Evolutionary conservation across 768 basidiomycete genomes (phyloP), one percentile per base, ranked within the genome.

Genomic region (Imleria badia): DNA sequence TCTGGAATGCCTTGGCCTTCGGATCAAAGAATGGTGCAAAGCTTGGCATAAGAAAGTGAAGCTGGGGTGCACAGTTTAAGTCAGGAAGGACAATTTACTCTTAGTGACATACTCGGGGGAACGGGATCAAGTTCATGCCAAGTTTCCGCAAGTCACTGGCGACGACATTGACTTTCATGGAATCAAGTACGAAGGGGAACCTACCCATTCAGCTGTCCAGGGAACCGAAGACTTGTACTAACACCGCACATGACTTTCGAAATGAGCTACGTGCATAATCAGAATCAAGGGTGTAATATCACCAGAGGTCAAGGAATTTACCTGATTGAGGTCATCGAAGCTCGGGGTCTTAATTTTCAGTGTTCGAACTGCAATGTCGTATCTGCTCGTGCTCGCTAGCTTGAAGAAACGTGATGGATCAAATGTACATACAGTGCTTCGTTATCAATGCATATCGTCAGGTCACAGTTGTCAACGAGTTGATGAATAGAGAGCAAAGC

Each of bases 11-110:
- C 45, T 75, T 76, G 1, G 84, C 77, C 51, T 82, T 83, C 3
- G 83, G 78, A 60, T 92, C 82, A 58, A 81, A 84, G 62, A 98
- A 84, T 1, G 97, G 97, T 0, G 93, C 94, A 69, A 94, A 97
- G 60, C 92, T 94, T 45, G 93, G 92, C 78, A 93, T 90, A 63
- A 99, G 82, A 83, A 98, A 99, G 70, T 99, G 96, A 48, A 98
- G 81, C 87, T 96, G 70, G 65, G 65, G 46, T 26, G 35, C 12
- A 44, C 15, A 26, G 15, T 52, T 39, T 54, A 40, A 35, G 59
- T 31, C 17, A 9, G 11, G 30, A 40, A 31, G 9, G 23, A 7
- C 6, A 17, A 19, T 12, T 17, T n/a, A 14, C 39, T 48, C 26
- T 15, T 12, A 13, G 15, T 7, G 19, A 73, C 83, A 48, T 71